phyloP scores from a whole-genome alignment of 768 basidiomycete genomes.

The Naganishia friedmannii region DNA sequence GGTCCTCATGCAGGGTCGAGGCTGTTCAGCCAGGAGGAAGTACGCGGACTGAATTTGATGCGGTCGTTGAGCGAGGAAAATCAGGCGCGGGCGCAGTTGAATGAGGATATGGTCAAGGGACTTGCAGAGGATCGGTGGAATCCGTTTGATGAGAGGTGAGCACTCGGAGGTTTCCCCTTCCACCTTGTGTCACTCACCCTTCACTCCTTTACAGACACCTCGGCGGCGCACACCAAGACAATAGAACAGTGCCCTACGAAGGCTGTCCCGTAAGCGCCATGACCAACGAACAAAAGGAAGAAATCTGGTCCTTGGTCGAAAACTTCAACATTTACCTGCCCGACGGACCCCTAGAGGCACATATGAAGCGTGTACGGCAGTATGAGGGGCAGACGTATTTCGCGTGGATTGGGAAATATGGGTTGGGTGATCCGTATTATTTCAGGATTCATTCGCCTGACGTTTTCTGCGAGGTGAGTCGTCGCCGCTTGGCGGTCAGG shows the following conservation, averaged over 20 bases:
- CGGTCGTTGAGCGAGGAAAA: slow-evolving; percentile 35
- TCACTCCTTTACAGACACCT: slow-evolving; percentile 33
- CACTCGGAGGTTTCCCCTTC: slow-evolving; percentile 32
- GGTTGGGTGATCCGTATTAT: slow-evolving; percentile 45
- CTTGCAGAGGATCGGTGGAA: slow-evolving; percentile 45
- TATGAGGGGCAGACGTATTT: slow-evolving; percentile 40
- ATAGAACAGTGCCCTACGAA: slow-evolving; percentile 43
- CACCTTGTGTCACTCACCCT: slow-evolving; percentile 1
- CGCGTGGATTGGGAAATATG: slow-evolving; percentile 44
- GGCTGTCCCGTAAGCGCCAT: slow-evolving; percentile 38
- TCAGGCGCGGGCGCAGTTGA: slow-evolving; percentile 40
- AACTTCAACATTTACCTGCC: slow-evolving; percentile 45
- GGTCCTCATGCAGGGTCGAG: slow-evolving; percentile 41
- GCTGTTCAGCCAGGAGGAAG: slow-evolving; percentile 43
- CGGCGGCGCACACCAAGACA: slow-evolving; percentile 45
- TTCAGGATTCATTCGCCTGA: slow-evolving; percentile 45
- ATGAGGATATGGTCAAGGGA: slow-evolving; percentile 35
- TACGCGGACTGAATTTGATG: slow-evolving; percentile 42
- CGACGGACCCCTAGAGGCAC: slow-evolving; percentile 32
- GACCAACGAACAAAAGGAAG: slow-evolving; percentile 34
- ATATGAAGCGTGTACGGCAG: slow-evolving; percentile 31
- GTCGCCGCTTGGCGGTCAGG: no score
- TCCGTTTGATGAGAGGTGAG: slow-evolving; percentile 42
- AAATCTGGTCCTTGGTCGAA: slow-evolving; percentile 35
- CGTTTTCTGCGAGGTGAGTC: slow-evolving; percentile 41